Base-by-base conservation (phyloP, 1,139 yeast genomes). In the Pichia sp. region DNA sequence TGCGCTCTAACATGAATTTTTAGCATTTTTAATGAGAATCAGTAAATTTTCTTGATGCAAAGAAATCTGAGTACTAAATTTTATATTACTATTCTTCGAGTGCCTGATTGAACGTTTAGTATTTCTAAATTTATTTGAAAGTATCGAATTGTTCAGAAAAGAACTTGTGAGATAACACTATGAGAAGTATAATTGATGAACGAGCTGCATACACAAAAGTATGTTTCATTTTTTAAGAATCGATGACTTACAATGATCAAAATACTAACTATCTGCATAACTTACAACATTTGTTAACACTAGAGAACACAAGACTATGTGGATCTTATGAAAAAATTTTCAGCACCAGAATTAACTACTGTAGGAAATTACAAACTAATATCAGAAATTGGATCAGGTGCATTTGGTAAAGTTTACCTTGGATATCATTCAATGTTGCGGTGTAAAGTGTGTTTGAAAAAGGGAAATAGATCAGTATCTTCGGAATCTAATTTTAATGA, bases 331-430 rank as follows among this genome's bases (percentile, higher is more conserved):
- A 58, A 57, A 42, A 50, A 52, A 41, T 62, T 64, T 47, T 56
- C 64, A 1, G 56, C 47, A 16, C 53, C 59, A 7, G 76, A 74
- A 43, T 65, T 81, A 41, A 70, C 70, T 44, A 83, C 80, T 49
- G 80, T 90, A 16, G 97, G 97, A 0, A 85, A 84, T 64, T 90
- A 90, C 61, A 71, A 73, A 48, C 79, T 90, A 13, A 62, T 79
- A 12, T 72, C 79, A 52, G 87, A 81, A 52, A 81, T 90, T 22
- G 97, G 96, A 2, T 89, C 86, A 59, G 96, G 96, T 1, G 80
- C 95, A 13, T 92, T 89, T 71, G 97, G 97, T 8, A 86, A 85
- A 60, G 96, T 89, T 1, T 92, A 85, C 61, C 69, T 90, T 40
- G 97, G 96, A 1, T 71, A 71, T 30, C 97, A 92, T 62, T 75